Evolutionary conservation across 352 stramenopile species (phyloP).

Genomic region (Achlya hypogyna): DNA sequence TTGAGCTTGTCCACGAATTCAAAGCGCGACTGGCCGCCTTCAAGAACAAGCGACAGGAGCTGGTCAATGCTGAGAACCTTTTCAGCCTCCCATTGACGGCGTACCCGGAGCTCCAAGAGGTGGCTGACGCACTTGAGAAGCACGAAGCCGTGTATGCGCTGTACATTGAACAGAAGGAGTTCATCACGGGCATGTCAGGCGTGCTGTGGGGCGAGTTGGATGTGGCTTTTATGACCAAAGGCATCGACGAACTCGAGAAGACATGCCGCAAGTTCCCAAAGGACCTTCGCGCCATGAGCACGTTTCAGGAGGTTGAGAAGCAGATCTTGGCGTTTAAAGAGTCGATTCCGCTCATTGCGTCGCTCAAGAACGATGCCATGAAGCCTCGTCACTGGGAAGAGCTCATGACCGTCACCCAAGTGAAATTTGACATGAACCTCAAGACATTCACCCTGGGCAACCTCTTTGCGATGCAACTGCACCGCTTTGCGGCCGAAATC

Average conservation of each 20-base stretch:
- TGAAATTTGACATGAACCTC: slow-evolving; percentile 89
- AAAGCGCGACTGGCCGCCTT: slow-evolving; percentile 67
- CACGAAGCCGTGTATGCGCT: slow-evolving; percentile 86
- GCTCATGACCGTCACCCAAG: slow-evolving; percentile 82
- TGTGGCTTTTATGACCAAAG: slow-evolving; percentile 84
- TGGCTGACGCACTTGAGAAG: slow-evolving; percentile 80
- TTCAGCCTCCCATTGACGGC: slow-evolving; percentile 88
- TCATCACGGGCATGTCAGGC: slow-evolving; percentile 78
- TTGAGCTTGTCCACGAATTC: slow-evolving; percentile 83
- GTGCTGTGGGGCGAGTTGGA: slow-evolving; percentile 93
- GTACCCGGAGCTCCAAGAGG: slow-evolving; percentile 85
- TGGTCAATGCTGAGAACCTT: slow-evolving; percentile 91
- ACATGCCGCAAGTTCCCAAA: slow-evolving; percentile 86
- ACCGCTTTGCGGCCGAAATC: slow-evolving; percentile 85
- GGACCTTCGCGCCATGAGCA: slow-evolving; percentile 84
- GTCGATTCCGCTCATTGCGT: slow-evolving; percentile 89
- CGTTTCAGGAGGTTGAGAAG: slow-evolving; percentile 87
- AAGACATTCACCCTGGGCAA: slow-evolving; percentile 89
- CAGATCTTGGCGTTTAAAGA: slow-evolving; percentile 91
- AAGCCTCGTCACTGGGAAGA: slow-evolving; percentile 88
- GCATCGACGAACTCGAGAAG: slow-evolving; percentile 90
- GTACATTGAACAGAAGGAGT: slow-evolving; percentile 91
- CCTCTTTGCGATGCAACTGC: slow-evolving; percentile 89
- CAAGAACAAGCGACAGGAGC: slow-evolving; percentile 71
- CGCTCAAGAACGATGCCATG: slow-evolving; percentile 91